phyloP scores from a whole-genome alignment of 1,284 basidiomycete genomes.

The Leccinum griseonigrum region DNA sequence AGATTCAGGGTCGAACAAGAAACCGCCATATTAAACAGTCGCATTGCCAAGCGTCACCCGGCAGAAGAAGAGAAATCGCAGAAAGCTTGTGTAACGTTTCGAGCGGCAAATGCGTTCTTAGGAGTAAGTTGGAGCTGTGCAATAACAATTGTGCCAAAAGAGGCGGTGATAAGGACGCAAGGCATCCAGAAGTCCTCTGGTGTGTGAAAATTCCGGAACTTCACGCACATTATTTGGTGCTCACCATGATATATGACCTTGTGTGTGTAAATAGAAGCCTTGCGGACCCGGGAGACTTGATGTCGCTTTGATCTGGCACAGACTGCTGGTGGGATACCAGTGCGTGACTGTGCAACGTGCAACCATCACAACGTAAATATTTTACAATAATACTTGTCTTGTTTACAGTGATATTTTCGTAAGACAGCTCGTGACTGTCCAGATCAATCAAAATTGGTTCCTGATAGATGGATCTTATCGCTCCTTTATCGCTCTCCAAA shows the following conservation, averaged over 20 bases:
- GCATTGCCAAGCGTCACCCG: neutral
- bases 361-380: neutral
- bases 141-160: neutral
- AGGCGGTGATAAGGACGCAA: constrained; percentile 1
- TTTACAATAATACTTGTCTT: no score
- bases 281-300: neutral
- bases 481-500: constrained; percentile 29
- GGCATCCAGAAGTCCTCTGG: neutral
- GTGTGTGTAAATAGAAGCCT: neutral
- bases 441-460: neutral
- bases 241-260: neutral
- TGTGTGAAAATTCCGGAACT: neutral
- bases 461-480: constrained; percentile 9
- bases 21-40: neutral
- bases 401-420: neutral
- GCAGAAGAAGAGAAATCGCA: neutral
- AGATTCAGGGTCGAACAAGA: neutral
- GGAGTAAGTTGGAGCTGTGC: neutral
- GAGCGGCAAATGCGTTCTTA: neutral
- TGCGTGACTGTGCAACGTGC: neutral
- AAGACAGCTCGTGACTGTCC: neutral
- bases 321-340: neutral
- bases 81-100: neutral
- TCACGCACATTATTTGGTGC: neutral
- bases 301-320: neutral